phyloP scores from a whole-genome alignment of 495 filamentous ascomycete genomes.

The Xylaria telfairii region DNA sequence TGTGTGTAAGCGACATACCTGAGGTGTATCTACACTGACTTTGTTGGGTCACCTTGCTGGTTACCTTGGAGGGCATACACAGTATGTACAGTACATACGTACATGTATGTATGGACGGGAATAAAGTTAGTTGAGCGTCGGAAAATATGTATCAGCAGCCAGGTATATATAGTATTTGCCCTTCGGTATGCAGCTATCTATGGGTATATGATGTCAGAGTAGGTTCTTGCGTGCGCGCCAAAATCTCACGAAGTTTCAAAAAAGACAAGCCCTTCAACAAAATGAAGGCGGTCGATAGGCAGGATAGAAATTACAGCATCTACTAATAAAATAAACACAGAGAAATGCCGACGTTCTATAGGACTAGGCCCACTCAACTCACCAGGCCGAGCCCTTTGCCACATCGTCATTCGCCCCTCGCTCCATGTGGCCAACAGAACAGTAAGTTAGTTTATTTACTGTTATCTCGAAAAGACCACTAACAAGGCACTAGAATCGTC shows the following conservation, averaged over 20 bases:
- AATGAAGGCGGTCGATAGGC: too few relatives aligned
- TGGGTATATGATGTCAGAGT: conserved; percentile 16
- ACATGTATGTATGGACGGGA: too few relatives aligned
- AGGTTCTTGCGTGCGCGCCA: too few relatives aligned
- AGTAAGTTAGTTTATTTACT: not conserved
- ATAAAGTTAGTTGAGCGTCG: not conserved
- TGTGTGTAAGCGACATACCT: not conserved
- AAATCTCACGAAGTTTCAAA: not conserved
- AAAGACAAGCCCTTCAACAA: not conserved
- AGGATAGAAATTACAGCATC: too few relatives aligned
- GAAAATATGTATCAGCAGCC: not conserved
- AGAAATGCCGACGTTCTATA: not conserved
- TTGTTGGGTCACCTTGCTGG: not conserved
- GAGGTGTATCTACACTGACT: not conserved
- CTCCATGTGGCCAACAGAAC: conserved; percentile 9
- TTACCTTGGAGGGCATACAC: not conserved
- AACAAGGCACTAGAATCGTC: not conserved
- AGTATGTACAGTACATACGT: too few relatives aligned
- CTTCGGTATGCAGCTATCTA: not conserved
- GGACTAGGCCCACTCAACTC: conserved; percentile 9
- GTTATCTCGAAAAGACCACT: not conserved
- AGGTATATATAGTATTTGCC: not conserved
- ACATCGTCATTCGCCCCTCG: conserved; percentile 24
- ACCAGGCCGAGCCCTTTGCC: conserved; percentile 6
- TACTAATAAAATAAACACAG: too few relatives aligned